A percentile compares a stretch with the other conserved stretches of the same genome.
phyloP scores from a whole-genome alignment of 164 flowering plant species.

The Pachysandra terminalis region DNA sequence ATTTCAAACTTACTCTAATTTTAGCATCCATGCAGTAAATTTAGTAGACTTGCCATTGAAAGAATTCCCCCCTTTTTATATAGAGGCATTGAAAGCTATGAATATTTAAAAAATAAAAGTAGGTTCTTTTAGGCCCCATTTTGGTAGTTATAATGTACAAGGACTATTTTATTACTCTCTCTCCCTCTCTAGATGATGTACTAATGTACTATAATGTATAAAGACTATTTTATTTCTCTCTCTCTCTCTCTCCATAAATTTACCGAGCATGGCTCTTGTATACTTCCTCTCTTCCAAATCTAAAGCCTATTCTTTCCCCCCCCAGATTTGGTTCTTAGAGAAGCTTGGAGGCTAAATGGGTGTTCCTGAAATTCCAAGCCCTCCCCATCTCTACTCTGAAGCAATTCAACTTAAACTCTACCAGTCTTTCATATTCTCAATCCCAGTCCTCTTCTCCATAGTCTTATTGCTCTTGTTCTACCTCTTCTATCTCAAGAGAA shows the following conservation, averaged over 20 bases:
- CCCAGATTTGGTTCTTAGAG: not conserved
- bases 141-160: no score
- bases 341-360: constrained; percentile 33
- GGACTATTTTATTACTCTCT: no score
- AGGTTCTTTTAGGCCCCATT: no score
- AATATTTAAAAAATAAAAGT: no score
- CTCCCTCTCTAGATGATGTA: no score
- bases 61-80: no score
- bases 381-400: constrained; percentile 61
- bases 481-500: constrained; percentile 80
- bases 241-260: constrained; percentile 26
- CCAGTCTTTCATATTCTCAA: constrained; percentile 80
- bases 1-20: no score
- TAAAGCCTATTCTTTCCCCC: not conserved
- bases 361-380: constrained; percentile 36
- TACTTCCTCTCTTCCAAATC: not conserved
- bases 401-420: constrained; percentile 72
- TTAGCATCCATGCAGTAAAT: no score
- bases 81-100: no score
- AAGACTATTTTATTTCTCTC: no score
- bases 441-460: constrained; percentile 71
- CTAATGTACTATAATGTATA: no score
- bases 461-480: constrained; percentile 69
- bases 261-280: constrained; percentile 5
- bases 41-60: no score